phyloP scores from a whole-genome alignment of 1,284 basidiomycete species.

The Golubevia pallescens region DNA sequence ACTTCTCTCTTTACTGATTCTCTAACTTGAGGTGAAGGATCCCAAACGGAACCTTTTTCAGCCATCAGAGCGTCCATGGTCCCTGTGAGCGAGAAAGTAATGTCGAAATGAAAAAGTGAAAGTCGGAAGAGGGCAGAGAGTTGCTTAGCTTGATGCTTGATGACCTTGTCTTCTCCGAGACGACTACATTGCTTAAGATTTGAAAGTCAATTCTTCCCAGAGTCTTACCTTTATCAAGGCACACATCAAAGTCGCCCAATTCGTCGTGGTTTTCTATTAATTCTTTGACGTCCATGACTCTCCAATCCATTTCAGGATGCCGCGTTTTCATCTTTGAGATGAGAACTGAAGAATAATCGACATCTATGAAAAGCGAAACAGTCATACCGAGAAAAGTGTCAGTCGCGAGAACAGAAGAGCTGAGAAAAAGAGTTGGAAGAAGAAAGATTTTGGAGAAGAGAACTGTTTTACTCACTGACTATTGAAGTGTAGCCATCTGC shows the following conservation, averaged over 20 bases:
- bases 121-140: background rate
- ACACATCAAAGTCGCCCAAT: constrained; percentile 51
- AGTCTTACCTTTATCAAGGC: constrained; percentile 46
- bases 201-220: background rate
- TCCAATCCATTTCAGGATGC: constrained; percentile 31
- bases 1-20: constrained; percentile 32
- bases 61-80: constrained; percentile 62
- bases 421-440: background rate
- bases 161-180: too few species aligned
- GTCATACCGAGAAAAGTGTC: constrained; percentile 15
- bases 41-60: constrained; percentile 47
- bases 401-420: constrained; percentile 1
- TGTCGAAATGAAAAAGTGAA: background rate
- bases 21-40: constrained; percentile 30
- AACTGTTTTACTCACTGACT: constrained; percentile 26
- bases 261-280: constrained; percentile 20
- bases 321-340: constrained; percentile 34
- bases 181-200: background rate
- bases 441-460: background rate
- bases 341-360: constrained; percentile 42
- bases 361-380: constrained; percentile 16
- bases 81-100: constrained; percentile 6
- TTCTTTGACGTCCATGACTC: constrained; percentile 49
- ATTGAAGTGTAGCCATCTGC: constrained; percentile 37
- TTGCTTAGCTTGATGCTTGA: too few species aligned